Conservation (phyloP, 2,329 filamentous ascomycete species). For the Diaporthe sp. region DNA sequence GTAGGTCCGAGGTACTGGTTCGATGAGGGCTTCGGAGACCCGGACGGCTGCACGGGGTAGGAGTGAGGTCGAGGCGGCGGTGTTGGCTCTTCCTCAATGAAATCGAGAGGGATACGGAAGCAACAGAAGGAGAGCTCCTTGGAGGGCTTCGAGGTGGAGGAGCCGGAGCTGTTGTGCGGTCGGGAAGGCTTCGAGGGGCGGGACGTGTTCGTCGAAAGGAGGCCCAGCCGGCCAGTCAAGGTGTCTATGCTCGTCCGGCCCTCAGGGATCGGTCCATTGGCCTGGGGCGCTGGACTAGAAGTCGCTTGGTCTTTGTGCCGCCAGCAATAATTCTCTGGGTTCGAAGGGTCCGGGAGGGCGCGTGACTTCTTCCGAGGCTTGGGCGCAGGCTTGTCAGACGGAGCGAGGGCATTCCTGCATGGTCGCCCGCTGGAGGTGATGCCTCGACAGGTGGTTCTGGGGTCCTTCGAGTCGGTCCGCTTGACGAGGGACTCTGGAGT, state of each 20-base stretch:
- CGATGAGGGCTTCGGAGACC: constrained; percentile 38
- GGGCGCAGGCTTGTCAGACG: constrained; percentile 52
- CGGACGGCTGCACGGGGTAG: constrained; percentile 53
- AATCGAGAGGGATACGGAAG: constrained; percentile 57
- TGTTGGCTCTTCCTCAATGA: constrained; percentile 48
- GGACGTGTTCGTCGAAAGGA: constrained; percentile 70
- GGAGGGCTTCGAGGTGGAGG: constrained; percentile 41
- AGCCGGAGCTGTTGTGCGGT: constrained; percentile 26
- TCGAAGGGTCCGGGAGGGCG: constrained; percentile 60
- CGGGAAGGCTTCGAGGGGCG: constrained; percentile 43
- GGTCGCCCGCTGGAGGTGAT: constrained; percentile 85
- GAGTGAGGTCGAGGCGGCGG: constrained; percentile 58
- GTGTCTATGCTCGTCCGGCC: constrained; percentile 86
- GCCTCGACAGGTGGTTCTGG: constrained; percentile 86
- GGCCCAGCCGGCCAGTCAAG: constrained; percentile 80
- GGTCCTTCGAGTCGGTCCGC: constrained; percentile 86
- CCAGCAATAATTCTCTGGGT: constrained; percentile 85
- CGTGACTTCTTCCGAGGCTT: constrained; percentile 42
- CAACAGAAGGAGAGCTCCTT: constrained; percentile 57
- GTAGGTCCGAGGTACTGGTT: constrained; percentile 42
- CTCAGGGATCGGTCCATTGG: constrained; percentile 65
- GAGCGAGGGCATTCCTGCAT: constrained; percentile 77
- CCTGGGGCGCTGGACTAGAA: constrained; percentile 56
- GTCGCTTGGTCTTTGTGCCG: constrained; percentile 91
- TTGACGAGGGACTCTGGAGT: constrained; percentile 85